Conservation (phyloP, 179 eudicot species). For the Monotropa hypopitys region DNA sequence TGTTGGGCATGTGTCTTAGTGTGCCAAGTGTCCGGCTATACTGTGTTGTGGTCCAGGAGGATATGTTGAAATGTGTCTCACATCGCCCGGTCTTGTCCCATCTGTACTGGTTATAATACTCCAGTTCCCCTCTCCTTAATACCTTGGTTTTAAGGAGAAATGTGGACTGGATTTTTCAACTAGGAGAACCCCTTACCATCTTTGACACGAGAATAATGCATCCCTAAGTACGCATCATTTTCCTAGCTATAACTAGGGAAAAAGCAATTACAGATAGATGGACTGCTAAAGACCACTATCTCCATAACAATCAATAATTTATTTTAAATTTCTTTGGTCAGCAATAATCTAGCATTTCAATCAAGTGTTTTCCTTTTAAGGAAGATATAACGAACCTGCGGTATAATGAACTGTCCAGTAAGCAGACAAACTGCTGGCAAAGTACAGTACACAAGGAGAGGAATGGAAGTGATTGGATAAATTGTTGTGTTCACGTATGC, state of each 20-base stretch:
- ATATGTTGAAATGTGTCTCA: too few species aligned
- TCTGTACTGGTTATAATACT: too few species aligned
- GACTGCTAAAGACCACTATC: background rate
- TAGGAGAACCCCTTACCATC: background rate
- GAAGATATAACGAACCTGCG: conserved; percentile 39
- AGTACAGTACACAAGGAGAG: conserved; percentile 61
- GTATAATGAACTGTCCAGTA: conserved; percentile 71
- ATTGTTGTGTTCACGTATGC: conserved; percentile 70
- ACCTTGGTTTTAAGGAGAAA: too few species aligned
- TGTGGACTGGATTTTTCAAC: too few species aligned
- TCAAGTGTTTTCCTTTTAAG: background rate
- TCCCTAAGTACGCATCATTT: background rate
- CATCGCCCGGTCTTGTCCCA: too few species aligned
- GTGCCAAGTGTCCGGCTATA: too few species aligned
- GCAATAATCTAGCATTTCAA: background rate
- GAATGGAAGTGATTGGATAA: conserved; percentile 66
- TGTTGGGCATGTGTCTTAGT: too few species aligned
- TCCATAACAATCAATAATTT: background rate
- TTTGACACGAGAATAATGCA: background rate
- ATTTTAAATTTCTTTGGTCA: background rate
- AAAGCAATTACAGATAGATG: background rate
- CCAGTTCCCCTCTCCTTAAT: too few species aligned
- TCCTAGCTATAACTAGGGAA: background rate
- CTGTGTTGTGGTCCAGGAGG: too few species aligned
- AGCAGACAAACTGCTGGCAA: conserved; percentile 74